Conservation (phyloP, 768 basidiomycete species). For the Suillus bovinus region DNA sequence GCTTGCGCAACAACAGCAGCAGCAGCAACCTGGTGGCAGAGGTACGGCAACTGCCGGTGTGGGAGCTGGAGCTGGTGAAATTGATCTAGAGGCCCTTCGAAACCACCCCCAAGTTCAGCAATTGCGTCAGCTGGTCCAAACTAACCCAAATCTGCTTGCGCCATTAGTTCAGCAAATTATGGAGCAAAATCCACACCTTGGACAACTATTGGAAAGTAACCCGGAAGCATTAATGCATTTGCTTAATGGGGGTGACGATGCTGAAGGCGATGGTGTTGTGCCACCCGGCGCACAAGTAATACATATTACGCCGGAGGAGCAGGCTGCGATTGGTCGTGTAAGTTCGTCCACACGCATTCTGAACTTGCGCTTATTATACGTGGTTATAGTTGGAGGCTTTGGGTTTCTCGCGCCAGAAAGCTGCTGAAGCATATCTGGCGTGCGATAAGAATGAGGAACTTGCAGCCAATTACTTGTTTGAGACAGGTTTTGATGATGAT, state of each 20-base stretch:
- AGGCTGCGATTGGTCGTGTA: slow-evolving; percentile 86
- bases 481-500: slow-evolving; percentile 57
- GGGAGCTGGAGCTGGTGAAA: slow-evolving; percentile 19
- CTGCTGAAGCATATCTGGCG: slow-evolving; percentile 88
- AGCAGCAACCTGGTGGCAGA: slow-evolving; percentile 32
- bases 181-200: slow-evolving; percentile 70
- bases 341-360: slow-evolving; percentile 30
- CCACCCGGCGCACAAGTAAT: slow-evolving; percentile 62
- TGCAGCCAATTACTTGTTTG: slow-evolving; percentile 93
- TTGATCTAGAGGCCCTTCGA: slow-evolving; percentile 55
- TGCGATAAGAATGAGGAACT: slow-evolving; percentile 98
- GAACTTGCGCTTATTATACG: background rate
- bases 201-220: slow-evolving; percentile 64
- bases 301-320: slow-evolving; percentile 83
- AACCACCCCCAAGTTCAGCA: slow-evolving; percentile 68
- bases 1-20: slow-evolving; percentile 73
- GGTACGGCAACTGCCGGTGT: slow-evolving; percentile 35
- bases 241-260: slow-evolving; percentile 49
- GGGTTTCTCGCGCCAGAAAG: slow-evolving; percentile 82
- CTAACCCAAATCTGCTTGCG: slow-evolving; percentile 81
- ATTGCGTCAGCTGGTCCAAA: slow-evolving; percentile 66
- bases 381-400: slow-evolving; percentile 71
- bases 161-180: slow-evolving; percentile 83
- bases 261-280: slow-evolving; percentile 33
- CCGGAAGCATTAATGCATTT: slow-evolving; percentile 69